These are phyloP conservation scores for Asterella californica DNA, from an alignment of 225 moss, liverwort and hornwort genomes.

Conservation along the genomic window DNA sequence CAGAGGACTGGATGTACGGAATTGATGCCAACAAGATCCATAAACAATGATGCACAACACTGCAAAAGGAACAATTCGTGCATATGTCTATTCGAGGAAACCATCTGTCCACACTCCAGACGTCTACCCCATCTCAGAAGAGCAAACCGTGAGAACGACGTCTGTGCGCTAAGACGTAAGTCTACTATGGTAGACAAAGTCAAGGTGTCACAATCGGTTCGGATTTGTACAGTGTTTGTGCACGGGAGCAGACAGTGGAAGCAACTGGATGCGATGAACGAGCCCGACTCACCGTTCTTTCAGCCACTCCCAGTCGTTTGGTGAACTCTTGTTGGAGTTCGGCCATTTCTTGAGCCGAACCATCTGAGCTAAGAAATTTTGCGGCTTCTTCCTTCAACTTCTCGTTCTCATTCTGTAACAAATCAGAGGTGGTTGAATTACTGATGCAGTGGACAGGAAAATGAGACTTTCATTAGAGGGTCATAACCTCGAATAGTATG, in stretches of 20 bases:
- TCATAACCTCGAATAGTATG: not conserved
- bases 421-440: not conserved
- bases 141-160: not conserved
- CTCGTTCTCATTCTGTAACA: slow-evolving; percentile 40
- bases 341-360: slow-evolving; percentile 32
- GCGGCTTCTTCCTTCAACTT: slow-evolving; percentile 37
- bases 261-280: not conserved
- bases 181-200: not conserved
- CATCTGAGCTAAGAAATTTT: slow-evolving; percentile 6
- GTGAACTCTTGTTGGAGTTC: slow-evolving; percentile 44
- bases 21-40: not conserved
- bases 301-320: slow-evolving; percentile 38
- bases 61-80: too few species aligned
- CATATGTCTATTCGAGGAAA: too few species aligned
- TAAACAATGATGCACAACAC: not conserved
- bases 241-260: not conserved
- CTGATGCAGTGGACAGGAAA: not conserved
- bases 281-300: slow-evolving; percentile 27
- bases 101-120: not conserved
- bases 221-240: not conserved
- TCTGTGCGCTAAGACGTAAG: not conserved
- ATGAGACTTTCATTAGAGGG: not conserved
- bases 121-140: not conserved
- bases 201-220: not conserved
- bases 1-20: not conserved